phyloP scores from a whole-genome alignment of 139 green algal species.

The Zygnema cylindricum region DNA sequence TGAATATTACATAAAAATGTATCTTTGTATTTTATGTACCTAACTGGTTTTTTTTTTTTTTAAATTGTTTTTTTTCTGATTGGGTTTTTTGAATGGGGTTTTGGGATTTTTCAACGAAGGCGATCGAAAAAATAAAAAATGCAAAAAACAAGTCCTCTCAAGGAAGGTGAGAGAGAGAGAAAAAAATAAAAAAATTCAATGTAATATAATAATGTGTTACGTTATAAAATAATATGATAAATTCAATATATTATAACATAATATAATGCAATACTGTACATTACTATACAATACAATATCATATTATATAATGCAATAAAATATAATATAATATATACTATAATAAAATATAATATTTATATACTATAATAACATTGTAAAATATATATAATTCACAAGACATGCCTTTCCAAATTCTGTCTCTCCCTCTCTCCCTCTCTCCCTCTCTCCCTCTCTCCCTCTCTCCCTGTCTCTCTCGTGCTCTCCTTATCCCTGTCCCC shows the following conservation, averaged over 20 bases:
- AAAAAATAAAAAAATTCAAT: neutral
- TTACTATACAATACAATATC: too few species aligned
- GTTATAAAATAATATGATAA: too few species aligned
- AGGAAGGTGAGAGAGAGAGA: conserved; percentile 34
- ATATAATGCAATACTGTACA: too few species aligned
- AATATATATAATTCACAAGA: too few species aligned
- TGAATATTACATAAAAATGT: conserved; percentile 1
- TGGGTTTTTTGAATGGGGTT: neutral
- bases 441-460: neutral
- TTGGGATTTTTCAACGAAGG: neutral
- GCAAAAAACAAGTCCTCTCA: conserved; percentile 56
- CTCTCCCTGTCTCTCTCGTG: neutral
- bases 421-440: conserved; percentile 1
- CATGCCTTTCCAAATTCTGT: neutral
- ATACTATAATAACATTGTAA: too few species aligned
- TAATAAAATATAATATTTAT: too few species aligned
- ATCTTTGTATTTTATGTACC: neutral
- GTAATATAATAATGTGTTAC: too few species aligned
- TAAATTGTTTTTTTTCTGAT: neutral
- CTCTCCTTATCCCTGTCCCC: neutral
- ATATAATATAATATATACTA: too few species aligned
- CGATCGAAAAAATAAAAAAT: conserved; percentile 60
- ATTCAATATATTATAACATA: too few species aligned
- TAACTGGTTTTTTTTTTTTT: neutral
- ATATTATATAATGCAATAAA: too few species aligned